Conservation (phyloP, 1,284 basidiomycete genomes). For the Melanopsichium pennsylvanicum region DNA sequence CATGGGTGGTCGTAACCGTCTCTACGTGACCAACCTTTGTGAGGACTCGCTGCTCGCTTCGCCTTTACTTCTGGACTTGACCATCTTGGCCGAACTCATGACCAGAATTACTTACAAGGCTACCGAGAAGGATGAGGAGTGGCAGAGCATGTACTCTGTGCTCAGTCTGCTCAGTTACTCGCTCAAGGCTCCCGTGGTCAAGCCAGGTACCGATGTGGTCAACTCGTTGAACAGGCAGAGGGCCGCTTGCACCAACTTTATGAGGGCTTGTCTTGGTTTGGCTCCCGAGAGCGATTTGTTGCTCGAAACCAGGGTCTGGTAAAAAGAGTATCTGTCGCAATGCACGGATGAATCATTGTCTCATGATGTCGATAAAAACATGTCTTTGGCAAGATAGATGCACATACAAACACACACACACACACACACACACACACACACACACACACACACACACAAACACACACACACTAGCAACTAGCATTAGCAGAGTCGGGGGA, state of each 20-base stretch:
- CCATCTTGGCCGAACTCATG: conserved; percentile 91
- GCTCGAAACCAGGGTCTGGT: conserved; percentile 63
- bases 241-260: conserved; percentile 89
- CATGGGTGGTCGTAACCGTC: conserved; percentile 70
- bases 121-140: conserved; percentile 45
- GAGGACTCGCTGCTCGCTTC: conserved; percentile 94
- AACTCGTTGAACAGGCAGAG: conserved; percentile 95
- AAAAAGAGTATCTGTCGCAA: no score
- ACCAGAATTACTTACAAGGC: conserved; percentile 82
- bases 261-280: conserved; percentile 70
- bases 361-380: no score
- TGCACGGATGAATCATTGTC: no score
- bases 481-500: no score
- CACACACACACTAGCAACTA: no score
- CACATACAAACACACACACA: no score
- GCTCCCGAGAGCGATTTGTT: conserved; percentile 63
- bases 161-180: conserved; percentile 61
- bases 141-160: conserved; percentile 63
- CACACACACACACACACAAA: no score
- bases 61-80: conserved; percentile 90
- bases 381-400: no score
- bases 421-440: no score
- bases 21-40: conserved; percentile 51
- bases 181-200: conserved; percentile 95
- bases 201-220: conserved; percentile 91